Conservation (phyloP, 2,329 filamentous ascomycete genomes). For the Talaromyces verruculosus region DNA sequence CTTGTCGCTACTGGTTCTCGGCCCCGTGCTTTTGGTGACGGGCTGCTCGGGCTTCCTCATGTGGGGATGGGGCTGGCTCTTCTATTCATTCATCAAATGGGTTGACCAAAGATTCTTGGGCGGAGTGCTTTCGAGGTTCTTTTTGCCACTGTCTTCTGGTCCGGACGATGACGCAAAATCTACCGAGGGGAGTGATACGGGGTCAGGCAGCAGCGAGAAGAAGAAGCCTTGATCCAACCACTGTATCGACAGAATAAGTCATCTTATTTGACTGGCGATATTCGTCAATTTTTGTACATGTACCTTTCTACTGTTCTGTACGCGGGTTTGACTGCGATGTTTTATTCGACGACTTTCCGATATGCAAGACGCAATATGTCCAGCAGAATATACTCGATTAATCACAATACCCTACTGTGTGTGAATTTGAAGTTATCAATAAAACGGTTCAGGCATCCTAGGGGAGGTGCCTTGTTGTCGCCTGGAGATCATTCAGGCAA, state of each 20-base stretch:
- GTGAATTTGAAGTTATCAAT: too few relatives aligned
- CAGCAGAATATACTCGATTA: background rate
- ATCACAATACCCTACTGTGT: background rate
- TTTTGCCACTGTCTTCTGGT: conserved; percentile 23
- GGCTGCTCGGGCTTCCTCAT: conserved; percentile 33
- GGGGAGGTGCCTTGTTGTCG: background rate
- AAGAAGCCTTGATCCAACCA: background rate
- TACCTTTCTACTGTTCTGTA: background rate
- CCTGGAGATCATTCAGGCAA: conserved; percentile 13
- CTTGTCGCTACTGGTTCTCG: conserved; percentile 33
- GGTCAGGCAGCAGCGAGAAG: conserved; percentile 8
- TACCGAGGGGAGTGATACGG: background rate
- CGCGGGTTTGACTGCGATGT: background rate
- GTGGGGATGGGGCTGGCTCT: conserved; percentile 34
- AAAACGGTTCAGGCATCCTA: background rate
- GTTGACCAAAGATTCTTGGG: conserved; percentile 30
- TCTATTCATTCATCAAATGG: conserved; percentile 32
- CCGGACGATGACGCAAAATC: background rate
- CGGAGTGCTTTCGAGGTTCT: conserved; percentile 29
- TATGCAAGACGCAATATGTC: background rate
- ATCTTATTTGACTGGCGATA: background rate
- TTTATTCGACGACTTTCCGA: background rate
- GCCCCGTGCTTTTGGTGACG: conserved; percentile 32
- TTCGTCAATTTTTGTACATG: background rate
- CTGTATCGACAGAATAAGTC: background rate